Conservation (phyloP, 257 asterid genomes). For the Petrea volubilis region DNA sequence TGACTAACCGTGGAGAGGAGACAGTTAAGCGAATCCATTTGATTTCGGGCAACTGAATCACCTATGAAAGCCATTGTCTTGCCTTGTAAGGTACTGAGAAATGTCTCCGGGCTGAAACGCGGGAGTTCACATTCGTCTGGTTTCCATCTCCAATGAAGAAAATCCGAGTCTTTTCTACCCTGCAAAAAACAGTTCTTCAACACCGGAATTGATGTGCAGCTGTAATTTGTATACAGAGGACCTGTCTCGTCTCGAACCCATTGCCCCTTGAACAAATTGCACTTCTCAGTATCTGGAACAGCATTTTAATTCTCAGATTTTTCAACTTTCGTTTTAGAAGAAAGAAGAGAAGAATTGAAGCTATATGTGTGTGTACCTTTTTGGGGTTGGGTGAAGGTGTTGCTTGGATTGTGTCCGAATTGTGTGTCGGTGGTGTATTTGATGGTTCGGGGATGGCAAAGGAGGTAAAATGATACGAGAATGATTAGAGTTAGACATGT, state of each 20-base stretch:
- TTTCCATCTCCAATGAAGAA: conserved; percentile 79
- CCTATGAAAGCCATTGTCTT: conserved; percentile 83
- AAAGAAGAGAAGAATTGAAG: no score
- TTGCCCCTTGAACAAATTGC: conserved; percentile 59
- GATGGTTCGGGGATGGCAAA: conserved; percentile 13
- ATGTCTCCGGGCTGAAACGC: conserved; percentile 38
- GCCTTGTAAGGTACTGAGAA: conserved; percentile 42
- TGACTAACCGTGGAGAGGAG: conserved; percentile 62
- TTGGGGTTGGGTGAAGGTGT: conserved; percentile 12
- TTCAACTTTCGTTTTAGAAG: no score
- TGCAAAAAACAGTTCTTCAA: conserved; percentile 53
- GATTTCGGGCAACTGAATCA: conserved; percentile 72
- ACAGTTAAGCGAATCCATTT: conserved; percentile 80
- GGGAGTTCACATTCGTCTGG: conserved; percentile 63
- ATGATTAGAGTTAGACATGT: conserved; percentile 18
- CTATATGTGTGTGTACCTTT: conserved; percentile 14
- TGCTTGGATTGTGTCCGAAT: conserved; percentile 2
- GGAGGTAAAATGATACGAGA: conserved; percentile 26
- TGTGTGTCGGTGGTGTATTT: neutral
- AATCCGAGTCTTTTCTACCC: conserved; percentile 56
- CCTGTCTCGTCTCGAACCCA: conserved; percentile 47
- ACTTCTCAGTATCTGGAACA: conserved; percentile 23
- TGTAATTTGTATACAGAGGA: conserved; percentile 50
- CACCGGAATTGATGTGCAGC: conserved; percentile 55
- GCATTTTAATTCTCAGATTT: neutral